A percentile compares a stretch with the other conserved stretches of the same genome.
phyloP scores from a whole-genome alignment of 139 green algal genomes.

The Chlorella sp. region DNA sequence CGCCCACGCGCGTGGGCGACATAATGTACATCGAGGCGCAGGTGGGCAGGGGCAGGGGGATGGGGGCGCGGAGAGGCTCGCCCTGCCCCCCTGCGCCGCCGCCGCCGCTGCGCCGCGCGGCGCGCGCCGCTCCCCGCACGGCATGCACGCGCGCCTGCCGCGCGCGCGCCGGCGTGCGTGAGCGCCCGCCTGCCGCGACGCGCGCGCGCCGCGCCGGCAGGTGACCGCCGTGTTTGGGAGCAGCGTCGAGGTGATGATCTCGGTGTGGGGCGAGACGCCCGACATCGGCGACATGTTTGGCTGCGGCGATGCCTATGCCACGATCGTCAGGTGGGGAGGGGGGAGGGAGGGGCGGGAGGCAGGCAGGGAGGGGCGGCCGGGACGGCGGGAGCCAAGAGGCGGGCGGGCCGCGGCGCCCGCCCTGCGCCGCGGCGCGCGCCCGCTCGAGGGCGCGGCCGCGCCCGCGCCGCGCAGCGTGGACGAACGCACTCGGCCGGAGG shows the following conservation, averaged over 20 bases:
- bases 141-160: too few species aligned
- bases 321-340: constrained; percentile 58
- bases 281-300: constrained; percentile 59
- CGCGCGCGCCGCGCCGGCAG: constrained; percentile 30
- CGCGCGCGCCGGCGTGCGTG: too few species aligned
- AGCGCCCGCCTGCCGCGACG: background rate
- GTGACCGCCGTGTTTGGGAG: constrained; percentile 77
- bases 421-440: background rate
- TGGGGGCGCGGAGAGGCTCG: background rate
- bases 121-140: too few species aligned
- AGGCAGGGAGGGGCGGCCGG: background rate
- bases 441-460: background rate
- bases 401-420: background rate
- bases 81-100: too few species aligned
- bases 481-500: constrained; percentile 4
- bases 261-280: constrained; percentile 73
- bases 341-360: constrained; percentile 10
- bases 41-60: constrained; percentile 11
- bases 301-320: constrained; percentile 75
- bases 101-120: too few species aligned
- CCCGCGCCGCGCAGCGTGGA: too few species aligned
- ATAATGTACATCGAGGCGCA: constrained; percentile 79
- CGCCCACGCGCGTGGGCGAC: constrained; percentile 73
- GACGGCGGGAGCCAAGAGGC: too few species aligned
- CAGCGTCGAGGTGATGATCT: constrained; percentile 77